Evolutionary conservation across 2,329 filamentous ascomycete species (phyloP).

Genomic region (Metarhizium sp.): DNA sequence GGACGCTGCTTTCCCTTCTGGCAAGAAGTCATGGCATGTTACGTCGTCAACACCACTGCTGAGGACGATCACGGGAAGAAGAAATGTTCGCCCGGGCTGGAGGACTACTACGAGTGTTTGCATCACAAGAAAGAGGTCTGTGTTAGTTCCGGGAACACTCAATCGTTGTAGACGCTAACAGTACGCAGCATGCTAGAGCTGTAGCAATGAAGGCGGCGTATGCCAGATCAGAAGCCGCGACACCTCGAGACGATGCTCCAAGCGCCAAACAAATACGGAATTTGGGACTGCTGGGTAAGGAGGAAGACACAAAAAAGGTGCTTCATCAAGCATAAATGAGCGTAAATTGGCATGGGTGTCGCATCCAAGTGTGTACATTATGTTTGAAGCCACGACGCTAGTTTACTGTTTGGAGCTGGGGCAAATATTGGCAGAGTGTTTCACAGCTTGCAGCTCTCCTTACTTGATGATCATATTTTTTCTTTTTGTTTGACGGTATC

Average conservation of each 20-base stretch:
- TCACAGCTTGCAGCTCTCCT: not conserved
- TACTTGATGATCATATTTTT: too few relatives aligned
- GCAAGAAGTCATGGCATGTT: constrained; percentile 98
- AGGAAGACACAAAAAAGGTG: constrained; percentile 65
- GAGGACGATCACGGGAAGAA: constrained; percentile 74
- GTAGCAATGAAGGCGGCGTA: constrained; percentile 75
- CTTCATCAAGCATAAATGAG: constrained; percentile 21
- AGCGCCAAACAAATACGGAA: constrained; percentile 81
- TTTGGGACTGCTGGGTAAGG: constrained; percentile 73
- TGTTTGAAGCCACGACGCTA: not conserved
- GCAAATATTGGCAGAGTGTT: not conserved
- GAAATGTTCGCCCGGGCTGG: constrained; percentile 76
- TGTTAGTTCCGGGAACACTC: constrained; percentile 6
- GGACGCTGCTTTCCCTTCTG: constrained; percentile 96
- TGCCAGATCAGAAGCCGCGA: constrained; percentile 66
- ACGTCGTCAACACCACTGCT: constrained; percentile 81
- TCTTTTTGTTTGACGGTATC: not conserved
- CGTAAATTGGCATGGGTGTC: not conserved
- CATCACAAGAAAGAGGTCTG: constrained; percentile 98
- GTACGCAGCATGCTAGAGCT: constrained; percentile 62
- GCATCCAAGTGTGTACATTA: not conserved
- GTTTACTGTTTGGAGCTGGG: not conserved
- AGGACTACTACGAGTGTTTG: constrained; percentile 98
- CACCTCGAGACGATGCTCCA: constrained; percentile 70
- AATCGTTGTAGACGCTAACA: constrained; percentile 9